Percentiles rank a stretch among this genome's conserved stretches.
Evolutionary conservation across 2,329 filamentous ascomycete genomes (phyloP).

Genomic region (Incumbomyces delicatus): DNA sequence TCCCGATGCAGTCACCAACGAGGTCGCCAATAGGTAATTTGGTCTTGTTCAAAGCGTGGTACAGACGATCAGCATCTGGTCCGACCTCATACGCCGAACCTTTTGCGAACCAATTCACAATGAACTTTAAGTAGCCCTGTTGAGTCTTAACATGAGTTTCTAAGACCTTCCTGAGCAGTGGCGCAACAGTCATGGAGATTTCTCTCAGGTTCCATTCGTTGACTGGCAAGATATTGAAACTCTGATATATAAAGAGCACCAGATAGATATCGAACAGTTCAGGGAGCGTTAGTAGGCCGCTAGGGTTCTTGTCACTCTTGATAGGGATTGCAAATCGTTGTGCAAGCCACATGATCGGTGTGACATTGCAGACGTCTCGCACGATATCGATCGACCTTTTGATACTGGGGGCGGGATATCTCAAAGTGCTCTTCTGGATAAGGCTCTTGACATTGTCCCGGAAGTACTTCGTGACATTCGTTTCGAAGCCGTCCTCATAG

Average conservation of each 20-base stretch:
- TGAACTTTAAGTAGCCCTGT: constrained; percentile 30
- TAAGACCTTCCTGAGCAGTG: constrained; percentile 32
- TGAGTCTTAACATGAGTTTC: constrained; percentile 39
- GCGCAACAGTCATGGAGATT: constrained; percentile 31
- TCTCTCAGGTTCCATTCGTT: constrained; percentile 42
- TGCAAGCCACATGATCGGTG: constrained; percentile 54
- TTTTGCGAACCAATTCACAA: constrained; percentile 39
- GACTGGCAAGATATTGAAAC: constrained; percentile 43
- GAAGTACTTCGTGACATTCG: constrained; percentile 36
- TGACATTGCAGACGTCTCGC: constrained; percentile 59
- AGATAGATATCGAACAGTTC: constrained; percentile 39
- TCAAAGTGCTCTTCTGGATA: constrained; percentile 39
- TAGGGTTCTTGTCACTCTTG: constrained; percentile 51
- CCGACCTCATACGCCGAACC: constrained; percentile 41
- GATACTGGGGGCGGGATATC: constrained; percentile 38
- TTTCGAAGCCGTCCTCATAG: constrained; percentile 37
- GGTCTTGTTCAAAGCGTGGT: constrained; percentile 39
- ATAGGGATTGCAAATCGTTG: constrained; percentile 58
- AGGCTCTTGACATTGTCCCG: constrained; percentile 33
- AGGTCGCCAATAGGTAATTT: constrained; percentile 39
- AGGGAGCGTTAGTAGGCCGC: constrained; percentile 42
- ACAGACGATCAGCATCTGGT: constrained; percentile 42
- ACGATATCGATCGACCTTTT: constrained; percentile 44
- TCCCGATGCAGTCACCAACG: constrained; percentile 42
- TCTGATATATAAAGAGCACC: constrained; percentile 41